Evolutionary conservation across 352 stramenopile species (phyloP).

Genomic region (Pythium sukuiense): DNA sequence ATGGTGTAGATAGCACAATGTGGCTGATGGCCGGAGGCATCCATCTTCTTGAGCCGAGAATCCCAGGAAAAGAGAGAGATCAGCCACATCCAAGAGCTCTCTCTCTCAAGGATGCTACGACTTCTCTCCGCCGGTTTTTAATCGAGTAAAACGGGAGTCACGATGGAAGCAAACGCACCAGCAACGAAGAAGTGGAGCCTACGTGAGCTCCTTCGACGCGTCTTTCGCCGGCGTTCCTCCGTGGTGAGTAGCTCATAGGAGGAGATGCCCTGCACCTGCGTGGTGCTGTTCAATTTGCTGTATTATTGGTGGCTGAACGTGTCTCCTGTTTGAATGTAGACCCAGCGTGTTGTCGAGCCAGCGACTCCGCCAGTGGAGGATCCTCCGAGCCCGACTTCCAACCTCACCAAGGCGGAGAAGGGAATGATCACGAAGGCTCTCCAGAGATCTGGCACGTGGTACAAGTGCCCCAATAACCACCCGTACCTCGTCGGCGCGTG

Average conservation of each 20-base stretch:
- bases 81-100: no score
- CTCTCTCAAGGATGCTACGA: no score
- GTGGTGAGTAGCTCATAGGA: background rate
- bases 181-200: slow-evolving; percentile 11
- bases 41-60: no score
- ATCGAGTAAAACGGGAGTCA: background rate
- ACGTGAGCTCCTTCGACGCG: slow-evolving; percentile 6
- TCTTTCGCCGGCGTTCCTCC: background rate
- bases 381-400: slow-evolving; percentile 21
- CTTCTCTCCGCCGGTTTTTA: no score
- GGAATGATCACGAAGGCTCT: slow-evolving; percentile 31
- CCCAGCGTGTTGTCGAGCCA: background rate
- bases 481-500: slow-evolving; percentile 39
- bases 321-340: background rate
- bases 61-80: no score
- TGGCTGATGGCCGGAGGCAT: no score
- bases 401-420: slow-evolving; percentile 33
- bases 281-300: no score
- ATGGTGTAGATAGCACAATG: no score
- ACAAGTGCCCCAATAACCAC: slow-evolving; percentile 30
- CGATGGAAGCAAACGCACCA: background rate
- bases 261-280: no score
- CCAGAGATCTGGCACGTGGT: slow-evolving; percentile 25
- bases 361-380: background rate
- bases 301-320: no score